These are phyloP conservation scores for Boletus huronensis DNA, from an alignment of 768 basidiomycete species.

Conservation along the genomic window DNA sequence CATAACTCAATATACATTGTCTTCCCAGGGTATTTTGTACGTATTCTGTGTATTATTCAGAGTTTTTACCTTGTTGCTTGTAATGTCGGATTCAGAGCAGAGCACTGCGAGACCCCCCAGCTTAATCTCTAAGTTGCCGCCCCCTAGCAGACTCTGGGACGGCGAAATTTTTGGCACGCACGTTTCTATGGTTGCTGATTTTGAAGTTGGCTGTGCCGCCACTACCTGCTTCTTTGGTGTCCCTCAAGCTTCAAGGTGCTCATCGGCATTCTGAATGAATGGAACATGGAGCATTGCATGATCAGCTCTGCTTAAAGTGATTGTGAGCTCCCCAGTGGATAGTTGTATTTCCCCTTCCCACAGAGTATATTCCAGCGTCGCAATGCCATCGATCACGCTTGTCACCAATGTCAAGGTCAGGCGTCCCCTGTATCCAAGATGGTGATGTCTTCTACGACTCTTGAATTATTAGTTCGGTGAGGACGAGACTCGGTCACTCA, in stretches of 20 bases:
- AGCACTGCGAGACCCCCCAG: background rate
- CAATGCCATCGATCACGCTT: constrained; percentile 35
- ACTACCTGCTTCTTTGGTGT: background rate
- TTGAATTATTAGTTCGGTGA: background rate
- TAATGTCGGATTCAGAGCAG: background rate
- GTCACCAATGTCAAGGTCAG: constrained; percentile 35
- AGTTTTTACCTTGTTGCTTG: background rate
- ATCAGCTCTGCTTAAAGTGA: too few species aligned
- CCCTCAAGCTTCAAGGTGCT: background rate
- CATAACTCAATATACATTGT: background rate
- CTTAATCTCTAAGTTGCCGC: too few species aligned
- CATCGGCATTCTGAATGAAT: background rate
- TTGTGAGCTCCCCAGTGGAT: too few species aligned
- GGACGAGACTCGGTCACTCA: background rate
- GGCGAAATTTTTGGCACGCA: background rate
- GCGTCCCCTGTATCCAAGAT: background rate
- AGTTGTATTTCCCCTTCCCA: too few species aligned
- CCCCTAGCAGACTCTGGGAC: background rate
- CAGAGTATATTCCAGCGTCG: too few species aligned
- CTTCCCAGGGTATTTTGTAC: background rate
- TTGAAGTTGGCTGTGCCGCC: background rate
- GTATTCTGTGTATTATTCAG: background rate
- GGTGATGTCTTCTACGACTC: background rate
- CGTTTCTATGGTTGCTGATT: background rate
- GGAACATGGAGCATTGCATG: background rate